phyloP scores from a whole-genome alignment of 179 eudicot genomes.

The Patellifolia procumbens region DNA sequence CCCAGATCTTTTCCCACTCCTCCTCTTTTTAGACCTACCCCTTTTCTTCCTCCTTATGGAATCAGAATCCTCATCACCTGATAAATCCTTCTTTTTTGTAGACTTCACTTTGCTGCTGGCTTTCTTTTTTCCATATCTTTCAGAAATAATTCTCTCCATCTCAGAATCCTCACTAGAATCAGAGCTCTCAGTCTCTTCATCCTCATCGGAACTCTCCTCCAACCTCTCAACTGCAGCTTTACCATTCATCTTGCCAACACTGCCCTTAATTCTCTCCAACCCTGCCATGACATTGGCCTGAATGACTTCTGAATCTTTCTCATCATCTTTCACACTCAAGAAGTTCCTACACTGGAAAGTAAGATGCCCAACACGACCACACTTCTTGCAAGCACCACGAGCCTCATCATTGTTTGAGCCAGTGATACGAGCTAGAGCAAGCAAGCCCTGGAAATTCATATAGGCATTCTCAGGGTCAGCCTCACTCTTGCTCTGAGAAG shows the following conservation, averaged over 20 bases:
- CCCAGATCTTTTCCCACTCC: conserved; percentile 50
- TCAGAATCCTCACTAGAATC: conserved; percentile 90
- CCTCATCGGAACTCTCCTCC: conserved; percentile 71
- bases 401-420: conserved; percentile 71
- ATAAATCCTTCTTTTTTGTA: conserved; percentile 41
- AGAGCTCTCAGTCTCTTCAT: conserved; percentile 67
- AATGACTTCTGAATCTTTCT: conserved; percentile 53
- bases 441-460: conserved; percentile 81
- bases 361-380: conserved; percentile 93
- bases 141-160: conserved; percentile 73
- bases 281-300: conserved; percentile 71
- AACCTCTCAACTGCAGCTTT: conserved; percentile 45
- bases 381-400: conserved; percentile 94
- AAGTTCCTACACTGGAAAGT: conserved; percentile 92
- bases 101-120: conserved; percentile 39
- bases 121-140: conserved; percentile 52
- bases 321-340: conserved; percentile 74
- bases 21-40: conserved; percentile 73
- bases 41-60: conserved; percentile 52
- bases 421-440: conserved; percentile 79
- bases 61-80: conserved; percentile 54
- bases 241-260: conserved; percentile 38
- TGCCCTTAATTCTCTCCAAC: conserved; percentile 67
- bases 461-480: conserved; percentile 77
- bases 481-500: conserved; percentile 51